These are phyloP conservation scores for Aspergillus olivimuriae DNA, from an alignment of 495 filamentous ascomycete species.

Conservation along the genomic window DNA sequence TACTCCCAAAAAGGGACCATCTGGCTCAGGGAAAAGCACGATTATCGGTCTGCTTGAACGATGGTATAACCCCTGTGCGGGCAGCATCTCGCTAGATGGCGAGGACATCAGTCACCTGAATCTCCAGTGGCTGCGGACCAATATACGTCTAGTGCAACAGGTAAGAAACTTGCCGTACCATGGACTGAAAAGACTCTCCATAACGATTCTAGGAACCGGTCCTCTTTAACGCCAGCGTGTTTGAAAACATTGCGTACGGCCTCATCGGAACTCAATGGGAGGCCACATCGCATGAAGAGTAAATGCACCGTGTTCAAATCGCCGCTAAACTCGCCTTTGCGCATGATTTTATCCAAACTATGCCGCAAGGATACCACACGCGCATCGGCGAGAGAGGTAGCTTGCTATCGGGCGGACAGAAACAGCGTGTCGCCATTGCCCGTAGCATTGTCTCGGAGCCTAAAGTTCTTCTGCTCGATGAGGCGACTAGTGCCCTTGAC, in stretches of 20 bases:
- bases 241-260: conserved; percentile 71
- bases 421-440: conserved; percentile 77
- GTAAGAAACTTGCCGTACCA: neutral
- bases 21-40: conserved; percentile 77
- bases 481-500: conserved; percentile 82
- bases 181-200: neutral
- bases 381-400: conserved; percentile 82
- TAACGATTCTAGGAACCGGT: conserved; percentile 16
- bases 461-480: conserved; percentile 83
- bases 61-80: conserved; percentile 74
- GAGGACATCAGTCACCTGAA: conserved; percentile 65
- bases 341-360: conserved; percentile 30
- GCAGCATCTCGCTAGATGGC: conserved; percentile 67
- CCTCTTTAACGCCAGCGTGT: conserved; percentile 69
- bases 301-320: conserved; percentile 29
- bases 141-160: conserved; percentile 65
- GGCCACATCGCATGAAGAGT: conserved; percentile 38
- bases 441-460: conserved; percentile 77
- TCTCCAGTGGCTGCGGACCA: conserved; percentile 72
- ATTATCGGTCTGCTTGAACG: conserved; percentile 81
- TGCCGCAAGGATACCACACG: conserved; percentile 58
- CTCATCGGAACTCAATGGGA: conserved; percentile 61
- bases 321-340: conserved; percentile 64
- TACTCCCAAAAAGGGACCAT: conserved; percentile 53
- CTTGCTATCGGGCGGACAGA: conserved; percentile 83